phyloP scores from a whole-genome alignment of 2,329 filamentous ascomycete species.

The Aphanoascus verrucosus region DNA sequence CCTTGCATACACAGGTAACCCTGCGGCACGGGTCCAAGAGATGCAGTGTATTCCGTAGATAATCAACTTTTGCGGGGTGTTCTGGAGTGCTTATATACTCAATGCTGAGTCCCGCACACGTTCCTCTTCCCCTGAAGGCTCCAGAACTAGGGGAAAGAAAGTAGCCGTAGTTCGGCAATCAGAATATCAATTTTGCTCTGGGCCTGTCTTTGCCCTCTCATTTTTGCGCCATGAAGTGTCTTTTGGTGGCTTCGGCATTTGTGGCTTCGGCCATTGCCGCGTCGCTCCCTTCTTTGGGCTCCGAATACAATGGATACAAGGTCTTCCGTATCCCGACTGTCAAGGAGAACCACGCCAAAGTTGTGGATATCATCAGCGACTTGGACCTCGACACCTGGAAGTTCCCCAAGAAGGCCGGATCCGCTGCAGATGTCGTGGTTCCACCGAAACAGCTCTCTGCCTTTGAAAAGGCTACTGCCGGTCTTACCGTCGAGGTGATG shows the following conservation, averaged over 20 bases:
- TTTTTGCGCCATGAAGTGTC: constrained; percentile 1
- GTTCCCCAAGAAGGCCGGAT: constrained; percentile 14
- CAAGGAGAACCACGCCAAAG: constrained; percentile 11
- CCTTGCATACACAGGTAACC: background rate
- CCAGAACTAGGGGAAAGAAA: background rate
- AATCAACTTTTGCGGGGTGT: background rate
- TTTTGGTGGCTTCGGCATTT: constrained; percentile 7
- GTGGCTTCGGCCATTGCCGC: constrained; percentile 9
- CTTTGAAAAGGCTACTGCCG: constrained; percentile 28
- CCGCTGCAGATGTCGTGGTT: constrained; percentile 35
- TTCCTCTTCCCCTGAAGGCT: background rate
- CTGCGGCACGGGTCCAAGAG: background rate
- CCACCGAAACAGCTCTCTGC: constrained; percentile 29
- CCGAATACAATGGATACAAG: constrained; percentile 19
- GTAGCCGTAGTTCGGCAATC: constrained; percentile 1
- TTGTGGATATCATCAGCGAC: constrained; percentile 16
- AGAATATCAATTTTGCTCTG: background rate
- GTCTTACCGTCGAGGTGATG: constrained; percentile 29
- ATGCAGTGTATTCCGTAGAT: background rate
- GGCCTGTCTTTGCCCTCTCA: background rate
- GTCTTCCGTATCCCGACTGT: constrained; percentile 18
- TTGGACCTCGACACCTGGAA: constrained; percentile 18
- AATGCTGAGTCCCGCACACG: background rate
- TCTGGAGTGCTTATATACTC: background rate
- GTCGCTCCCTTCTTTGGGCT: background rate